Evolutionary conservation across 1,139 yeast species (phyloP), one percentile per base, ranked within the genome.

Genomic region (Saccharomyces hybrid): DNA sequence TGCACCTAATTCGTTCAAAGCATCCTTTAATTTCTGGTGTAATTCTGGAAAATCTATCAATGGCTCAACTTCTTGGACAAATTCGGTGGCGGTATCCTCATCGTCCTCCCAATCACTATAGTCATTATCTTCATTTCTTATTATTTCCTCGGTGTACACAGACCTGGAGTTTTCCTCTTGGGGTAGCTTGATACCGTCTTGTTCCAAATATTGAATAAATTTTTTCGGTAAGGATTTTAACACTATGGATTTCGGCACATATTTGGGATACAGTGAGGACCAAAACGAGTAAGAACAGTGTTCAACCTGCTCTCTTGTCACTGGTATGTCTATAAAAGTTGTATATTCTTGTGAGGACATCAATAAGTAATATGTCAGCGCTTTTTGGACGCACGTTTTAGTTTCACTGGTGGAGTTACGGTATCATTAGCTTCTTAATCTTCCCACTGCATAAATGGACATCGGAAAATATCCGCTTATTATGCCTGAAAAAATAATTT

Each of bases 111-210:
- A 86, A 61, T 84, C 91, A 57, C 87, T 80, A 62, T 83, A 84
- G 47, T 83, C 89, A 57, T 81, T 82, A 55, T 82, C 86, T 53
- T 84, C 82, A 55, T 73, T 75, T 7, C 75, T 72, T 34, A 70
- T 63, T 5, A 70, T 65, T 6, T 71, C 75, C 5, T 74, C 73
- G 23, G 74, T 73, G 46, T 73, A 73, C 7, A 74, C 59, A 1
- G 70, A 63, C 2, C 52, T 50, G 9, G 53, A 53, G 27, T 52
- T 51, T 7, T 61, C 73, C 20, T 73, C 75, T 4, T 71, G 69
- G 0, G 93, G 93, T 46, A 93, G 71, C 49, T 73, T 74, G 50
- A 93, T 88, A 23, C 95, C 93, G 61, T 93, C 99, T 47, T 83
- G 78, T 27, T 79, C 75, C 54, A 93, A 70, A 66, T 91, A 93